Evolutionary conservation across 805 yeast species (phyloP).

Genomic region (Candida loeiensis): DNA sequence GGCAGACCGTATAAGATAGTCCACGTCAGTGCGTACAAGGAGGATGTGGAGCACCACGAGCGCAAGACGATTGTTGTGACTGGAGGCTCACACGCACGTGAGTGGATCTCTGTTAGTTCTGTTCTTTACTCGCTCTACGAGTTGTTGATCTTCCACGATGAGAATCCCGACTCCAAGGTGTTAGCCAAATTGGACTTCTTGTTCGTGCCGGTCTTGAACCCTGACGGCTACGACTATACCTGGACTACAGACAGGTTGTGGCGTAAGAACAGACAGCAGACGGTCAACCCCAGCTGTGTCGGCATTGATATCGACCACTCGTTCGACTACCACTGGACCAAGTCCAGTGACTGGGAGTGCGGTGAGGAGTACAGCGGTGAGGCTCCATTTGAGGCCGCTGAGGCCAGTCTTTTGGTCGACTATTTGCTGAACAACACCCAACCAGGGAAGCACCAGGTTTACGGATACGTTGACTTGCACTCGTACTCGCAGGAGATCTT

Average conservation of each 20-base stretch:
- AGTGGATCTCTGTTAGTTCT: constrained; percentile 78
- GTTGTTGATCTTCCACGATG: constrained; percentile 27
- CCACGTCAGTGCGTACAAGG: constrained; percentile 51
- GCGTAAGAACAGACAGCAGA: constrained; percentile 84
- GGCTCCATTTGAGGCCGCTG: constrained; percentile 54
- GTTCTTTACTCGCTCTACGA: constrained; percentile 53
- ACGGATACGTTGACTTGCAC: constrained; percentile 79
- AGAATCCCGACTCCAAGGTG: constrained; percentile 36
- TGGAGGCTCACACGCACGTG: constrained; percentile 87
- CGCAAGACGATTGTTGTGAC: constrained; percentile 68
- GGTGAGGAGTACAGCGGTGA: constrained; percentile 83
- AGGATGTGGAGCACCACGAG: constrained; percentile 30
- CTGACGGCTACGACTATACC: constrained; percentile 85
- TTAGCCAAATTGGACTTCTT: constrained; percentile 64
- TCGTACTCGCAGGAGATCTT: constrained; percentile 82
- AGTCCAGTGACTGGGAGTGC: constrained; percentile 64
- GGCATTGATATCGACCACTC: constrained; percentile 90
- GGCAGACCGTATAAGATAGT: constrained; percentile 67
- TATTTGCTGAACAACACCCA: constrained; percentile 40
- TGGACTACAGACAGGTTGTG: constrained; percentile 82
- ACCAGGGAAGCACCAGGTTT: constrained; percentile 50
- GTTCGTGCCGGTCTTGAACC: constrained; percentile 81
- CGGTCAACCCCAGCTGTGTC: constrained; percentile 57
- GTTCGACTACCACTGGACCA: constrained; percentile 69
- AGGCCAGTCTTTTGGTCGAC: constrained; percentile 37